These are phyloP conservation scores for Termitomyces titanicus DNA, from an alignment of 768 basidiomycete genomes.

Conservation along the genomic window DNA sequence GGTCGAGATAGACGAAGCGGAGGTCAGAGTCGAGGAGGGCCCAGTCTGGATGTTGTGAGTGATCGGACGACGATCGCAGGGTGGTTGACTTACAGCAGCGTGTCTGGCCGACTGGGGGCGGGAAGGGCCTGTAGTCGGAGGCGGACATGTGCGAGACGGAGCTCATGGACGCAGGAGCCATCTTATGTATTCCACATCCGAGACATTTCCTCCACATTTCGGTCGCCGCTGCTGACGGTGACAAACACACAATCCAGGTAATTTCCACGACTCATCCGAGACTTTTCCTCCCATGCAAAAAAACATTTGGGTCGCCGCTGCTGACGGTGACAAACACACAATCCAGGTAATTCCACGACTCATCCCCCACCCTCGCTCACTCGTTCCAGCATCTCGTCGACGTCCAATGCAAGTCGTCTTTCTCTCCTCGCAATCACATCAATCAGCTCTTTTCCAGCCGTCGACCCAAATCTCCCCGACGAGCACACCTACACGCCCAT, in stretches of 20 bases:
- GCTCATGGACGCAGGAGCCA: background rate
- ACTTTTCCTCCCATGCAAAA: slow-evolving; percentile 30
- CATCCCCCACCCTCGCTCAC: slow-evolving; percentile 2
- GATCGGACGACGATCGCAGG: slow-evolving; percentile 38
- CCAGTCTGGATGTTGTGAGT: slow-evolving; percentile 58
- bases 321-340: slow-evolving; percentile 80
- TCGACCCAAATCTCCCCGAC: slow-evolving; percentile 73
- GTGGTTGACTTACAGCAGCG: slow-evolving; percentile 79
- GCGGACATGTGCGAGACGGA: background rate
- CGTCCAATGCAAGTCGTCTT: slow-evolving; percentile 42
- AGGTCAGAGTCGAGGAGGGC: slow-evolving; percentile 72
- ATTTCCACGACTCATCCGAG: background rate
- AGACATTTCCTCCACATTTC: slow-evolving; percentile 46
- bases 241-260: slow-evolving; percentile 73
- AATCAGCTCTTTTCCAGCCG: slow-evolving; percentile 36
- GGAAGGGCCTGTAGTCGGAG: slow-evolving; percentile 30
- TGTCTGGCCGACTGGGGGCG: slow-evolving; percentile 64
- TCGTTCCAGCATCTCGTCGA: slow-evolving; percentile 54
- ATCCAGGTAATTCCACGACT: slow-evolving; percentile 47
- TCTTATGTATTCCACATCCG: background rate
- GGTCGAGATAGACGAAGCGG: slow-evolving; percentile 80
- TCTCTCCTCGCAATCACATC: slow-evolving; percentile 20
- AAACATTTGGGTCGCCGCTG: slow-evolving; percentile 94
- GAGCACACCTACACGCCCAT: slow-evolving; percentile 79
- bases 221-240: slow-evolving; percentile 91